Conservation (phyloP, 2,329 filamentous ascomycete species). For the Mycosphaerella sp. region DNA sequence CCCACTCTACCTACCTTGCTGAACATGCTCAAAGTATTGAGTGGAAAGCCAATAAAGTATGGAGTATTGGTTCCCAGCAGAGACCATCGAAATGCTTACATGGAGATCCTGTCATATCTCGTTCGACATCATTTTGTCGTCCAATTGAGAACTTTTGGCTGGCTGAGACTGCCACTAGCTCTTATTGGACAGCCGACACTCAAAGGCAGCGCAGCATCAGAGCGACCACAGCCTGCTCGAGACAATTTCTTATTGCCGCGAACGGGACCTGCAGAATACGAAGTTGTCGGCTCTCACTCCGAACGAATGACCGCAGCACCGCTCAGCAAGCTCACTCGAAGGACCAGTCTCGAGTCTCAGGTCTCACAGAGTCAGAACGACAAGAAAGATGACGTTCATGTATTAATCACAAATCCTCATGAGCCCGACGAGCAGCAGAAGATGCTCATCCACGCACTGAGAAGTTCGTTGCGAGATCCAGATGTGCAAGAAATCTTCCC, state of each 20-base stretch:
- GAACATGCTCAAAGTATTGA: conserved; percentile 80
- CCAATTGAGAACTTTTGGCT: conserved; percentile 84
- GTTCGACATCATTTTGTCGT: conserved; percentile 90
- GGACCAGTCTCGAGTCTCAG: conserved; percentile 12
- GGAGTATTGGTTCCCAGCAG: conserved; percentile 79
- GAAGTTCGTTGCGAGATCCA: conserved; percentile 36
- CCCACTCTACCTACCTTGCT: conserved; percentile 75
- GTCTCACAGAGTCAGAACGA: not conserved
- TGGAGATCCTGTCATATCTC: conserved; percentile 88
- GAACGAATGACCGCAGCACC: conserved; percentile 22
- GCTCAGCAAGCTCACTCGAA: conserved; percentile 9
- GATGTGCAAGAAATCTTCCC: conserved; percentile 64
- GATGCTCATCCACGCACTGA: conserved; percentile 13
- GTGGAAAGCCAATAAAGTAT: conserved; percentile 73
- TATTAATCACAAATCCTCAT: conserved; percentile 22
- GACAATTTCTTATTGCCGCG: conserved; percentile 25
- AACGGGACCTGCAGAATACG: conserved; percentile 24
- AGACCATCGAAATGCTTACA: conserved; percentile 78
- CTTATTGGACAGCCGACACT: conserved; percentile 41
- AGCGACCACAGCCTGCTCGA: conserved; percentile 11
- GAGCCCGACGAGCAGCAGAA: conserved; percentile 17
- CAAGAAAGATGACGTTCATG: not conserved
- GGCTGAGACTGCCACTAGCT: conserved; percentile 62
- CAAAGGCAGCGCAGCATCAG: not conserved
- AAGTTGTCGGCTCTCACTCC: conserved; percentile 25